Evolutionary conservation across 441 rosid genomes (phyloP).

Genomic region (Cnidoscolus chayamansa): DNA sequence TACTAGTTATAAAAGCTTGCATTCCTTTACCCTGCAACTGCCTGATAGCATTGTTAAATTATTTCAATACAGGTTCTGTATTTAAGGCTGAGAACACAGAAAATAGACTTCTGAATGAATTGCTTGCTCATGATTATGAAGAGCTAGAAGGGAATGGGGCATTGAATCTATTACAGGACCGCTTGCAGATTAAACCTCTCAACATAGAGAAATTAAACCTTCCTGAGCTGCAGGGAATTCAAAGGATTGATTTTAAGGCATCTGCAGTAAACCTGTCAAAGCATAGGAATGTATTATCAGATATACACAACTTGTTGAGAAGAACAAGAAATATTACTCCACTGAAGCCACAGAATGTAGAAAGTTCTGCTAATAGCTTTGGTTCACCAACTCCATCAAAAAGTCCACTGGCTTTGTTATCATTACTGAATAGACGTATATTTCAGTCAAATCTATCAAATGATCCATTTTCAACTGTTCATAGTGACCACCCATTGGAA

Average conservation of each 20-base stretch:
- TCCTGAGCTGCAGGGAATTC: constrained; percentile 53
- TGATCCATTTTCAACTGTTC: constrained; percentile 42
- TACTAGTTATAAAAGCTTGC: background rate
- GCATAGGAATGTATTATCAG: constrained; percentile 42
- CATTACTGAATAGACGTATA: constrained; percentile 37
- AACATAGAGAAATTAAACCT: constrained; percentile 43
- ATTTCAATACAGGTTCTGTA: constrained; percentile 37
- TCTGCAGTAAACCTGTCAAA: constrained; percentile 36
- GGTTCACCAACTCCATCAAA: constrained; percentile 44
- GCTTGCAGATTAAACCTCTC: constrained; percentile 57
- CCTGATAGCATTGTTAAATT: constrained; percentile 12
- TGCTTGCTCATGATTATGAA: constrained; percentile 48
- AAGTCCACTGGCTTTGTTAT: constrained; percentile 44
- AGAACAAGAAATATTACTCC: constrained; percentile 34
- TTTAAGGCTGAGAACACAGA: constrained; percentile 38
- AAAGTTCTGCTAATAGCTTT: constrained; percentile 22
- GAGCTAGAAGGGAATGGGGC: constrained; percentile 62
- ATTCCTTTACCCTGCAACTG: constrained; percentile 1
- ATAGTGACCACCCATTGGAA: constrained; percentile 29
- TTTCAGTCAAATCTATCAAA: constrained; percentile 29
- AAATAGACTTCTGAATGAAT: constrained; percentile 44
- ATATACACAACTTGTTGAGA: constrained; percentile 50
- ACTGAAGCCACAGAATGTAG: constrained; percentile 21
- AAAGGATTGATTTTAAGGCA: constrained; percentile 43
- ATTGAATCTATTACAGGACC: constrained; percentile 46